Percentiles rank a stretch among this genome's conserved stretches.
Evolutionary conservation across 345 rosid species (phyloP).

Genomic region (Erucastrum elatum): DNA sequence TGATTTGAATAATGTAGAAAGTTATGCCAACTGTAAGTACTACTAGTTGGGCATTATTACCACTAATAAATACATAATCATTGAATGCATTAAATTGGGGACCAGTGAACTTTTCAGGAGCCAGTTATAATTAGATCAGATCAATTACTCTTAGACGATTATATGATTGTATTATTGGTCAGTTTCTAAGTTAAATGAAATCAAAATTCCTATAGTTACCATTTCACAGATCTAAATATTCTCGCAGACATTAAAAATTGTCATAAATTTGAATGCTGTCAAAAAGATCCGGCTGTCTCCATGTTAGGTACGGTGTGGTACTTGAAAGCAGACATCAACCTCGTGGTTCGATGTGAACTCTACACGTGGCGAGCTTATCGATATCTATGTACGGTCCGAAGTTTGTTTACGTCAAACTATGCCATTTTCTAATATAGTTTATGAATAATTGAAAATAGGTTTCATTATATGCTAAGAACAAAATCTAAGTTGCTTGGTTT

Average conservation of each 20-base stretch:
- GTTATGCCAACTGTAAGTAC: constrained; percentile 17
- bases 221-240: constrained; percentile 22
- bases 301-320: constrained; percentile 43
- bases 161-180: constrained; percentile 5
- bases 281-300: constrained; percentile 43
- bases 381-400: constrained; percentile 37
- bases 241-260: constrained; percentile 24
- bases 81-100: constrained; percentile 19
- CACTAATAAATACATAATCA: constrained; percentile 28
- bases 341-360: constrained; percentile 34
- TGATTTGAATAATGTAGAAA: background rate
- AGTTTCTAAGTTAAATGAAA: background rate
- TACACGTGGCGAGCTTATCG: constrained; percentile 33
- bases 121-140: constrained; percentile 5
- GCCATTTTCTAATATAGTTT: constrained; percentile 11
- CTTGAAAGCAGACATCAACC: constrained; percentile 31
- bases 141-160: constrained; percentile 6
- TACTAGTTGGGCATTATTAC: constrained; percentile 24
- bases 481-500: constrained; percentile 33
- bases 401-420: constrained; percentile 30
- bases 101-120: constrained; percentile 25
- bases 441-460: background rate
- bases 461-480: constrained; percentile 34
- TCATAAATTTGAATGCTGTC: constrained; percentile 31
- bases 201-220: background rate